A percentile compares a stretch with the other conserved stretches of the same genome.
Evolutionary conservation across 2,329 filamentous ascomycete genomes (phyloP).

Genomic region (Curvularia sp.): DNA sequence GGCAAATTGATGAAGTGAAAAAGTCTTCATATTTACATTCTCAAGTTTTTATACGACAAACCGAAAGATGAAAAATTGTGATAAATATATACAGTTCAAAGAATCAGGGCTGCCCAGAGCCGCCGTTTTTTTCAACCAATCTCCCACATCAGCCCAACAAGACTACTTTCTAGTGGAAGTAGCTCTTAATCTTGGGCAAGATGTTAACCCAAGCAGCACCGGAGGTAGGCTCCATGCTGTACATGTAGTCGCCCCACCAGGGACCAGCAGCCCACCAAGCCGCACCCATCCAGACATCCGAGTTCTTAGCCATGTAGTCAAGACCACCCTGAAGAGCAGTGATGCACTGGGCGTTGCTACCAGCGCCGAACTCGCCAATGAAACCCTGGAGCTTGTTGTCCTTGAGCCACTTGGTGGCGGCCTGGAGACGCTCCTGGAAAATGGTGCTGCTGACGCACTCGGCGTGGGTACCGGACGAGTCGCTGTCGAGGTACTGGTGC

Average conservation of each 20-base stretch:
- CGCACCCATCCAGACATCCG: conserved; percentile 62
- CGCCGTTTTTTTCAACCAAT: background rate
- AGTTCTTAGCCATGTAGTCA: conserved; percentile 56
- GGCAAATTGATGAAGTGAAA: background rate
- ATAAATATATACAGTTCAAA: background rate
- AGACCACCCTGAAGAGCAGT: conserved; percentile 59
- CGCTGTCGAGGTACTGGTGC: conserved; percentile 67
- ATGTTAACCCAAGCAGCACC: conserved; percentile 52
- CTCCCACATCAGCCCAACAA: background rate
- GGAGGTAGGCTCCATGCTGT: conserved; percentile 57
- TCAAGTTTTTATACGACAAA: background rate
- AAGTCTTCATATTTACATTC: background rate
- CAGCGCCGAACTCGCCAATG: conserved; percentile 63
- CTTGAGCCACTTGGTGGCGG: conserved; percentile 62
- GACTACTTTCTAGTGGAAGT: conserved; percentile 24
- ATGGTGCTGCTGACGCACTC: conserved; percentile 62
- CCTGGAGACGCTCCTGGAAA: conserved; percentile 58
- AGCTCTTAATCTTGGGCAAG: conserved; percentile 47
- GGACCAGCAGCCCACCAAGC: conserved; percentile 65
- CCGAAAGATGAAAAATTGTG: background rate
- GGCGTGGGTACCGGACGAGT: conserved; percentile 60
- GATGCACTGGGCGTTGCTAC: conserved; percentile 59
- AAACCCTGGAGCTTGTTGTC: conserved; percentile 61
- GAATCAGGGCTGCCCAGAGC: background rate
- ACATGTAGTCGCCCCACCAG: conserved; percentile 59